These are phyloP conservation scores for Massariosphaeria phaeospora DNA, from an alignment of 495 filamentous ascomycete genomes.

Conservation along the genomic window DNA sequence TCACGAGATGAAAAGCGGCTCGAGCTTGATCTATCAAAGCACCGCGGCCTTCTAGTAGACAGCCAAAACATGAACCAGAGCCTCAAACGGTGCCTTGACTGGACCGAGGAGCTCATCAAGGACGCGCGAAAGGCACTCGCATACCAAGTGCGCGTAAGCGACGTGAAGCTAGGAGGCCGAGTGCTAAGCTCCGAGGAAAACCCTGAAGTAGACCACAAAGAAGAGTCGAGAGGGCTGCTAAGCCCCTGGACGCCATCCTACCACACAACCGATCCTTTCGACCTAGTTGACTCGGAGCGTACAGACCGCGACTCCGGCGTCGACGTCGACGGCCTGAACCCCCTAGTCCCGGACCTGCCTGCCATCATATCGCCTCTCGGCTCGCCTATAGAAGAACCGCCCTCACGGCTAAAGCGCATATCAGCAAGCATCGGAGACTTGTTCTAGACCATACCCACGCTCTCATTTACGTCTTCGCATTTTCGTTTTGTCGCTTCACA, in stretches of 20 bases:
- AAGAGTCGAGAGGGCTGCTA: constrained; percentile 21
- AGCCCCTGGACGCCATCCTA: constrained; percentile 28
- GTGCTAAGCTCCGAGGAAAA: constrained; percentile 67
- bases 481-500: constrained; percentile 4
- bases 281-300: constrained; percentile 11
- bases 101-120: constrained; percentile 83
- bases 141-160: constrained; percentile 67
- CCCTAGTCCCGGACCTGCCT: not conserved
- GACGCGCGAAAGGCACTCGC: constrained; percentile 83
- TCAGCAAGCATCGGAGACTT: constrained; percentile 5
- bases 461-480: constrained; percentile 12
- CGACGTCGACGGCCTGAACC: constrained; percentile 26
- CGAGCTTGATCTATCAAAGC: constrained; percentile 76
- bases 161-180: constrained; percentile 76
- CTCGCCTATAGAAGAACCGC: constrained; percentile 20
- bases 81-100: constrained; percentile 76
- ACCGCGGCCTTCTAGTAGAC: constrained; percentile 80
- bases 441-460: constrained; percentile 2
- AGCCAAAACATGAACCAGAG: constrained; percentile 92
- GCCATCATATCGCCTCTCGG: constrained; percentile 1
- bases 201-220: constrained; percentile 45
- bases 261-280: constrained; percentile 2
- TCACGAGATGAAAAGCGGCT: constrained; percentile 69
- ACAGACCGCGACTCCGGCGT: constrained; percentile 32
- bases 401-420: constrained; percentile 7